Percentiles rank a stretch among this genome's conserved stretches.
Evolutionary conservation across 306 rosid genomes (phyloP).

Genomic region (Pueraria montana): DNA sequence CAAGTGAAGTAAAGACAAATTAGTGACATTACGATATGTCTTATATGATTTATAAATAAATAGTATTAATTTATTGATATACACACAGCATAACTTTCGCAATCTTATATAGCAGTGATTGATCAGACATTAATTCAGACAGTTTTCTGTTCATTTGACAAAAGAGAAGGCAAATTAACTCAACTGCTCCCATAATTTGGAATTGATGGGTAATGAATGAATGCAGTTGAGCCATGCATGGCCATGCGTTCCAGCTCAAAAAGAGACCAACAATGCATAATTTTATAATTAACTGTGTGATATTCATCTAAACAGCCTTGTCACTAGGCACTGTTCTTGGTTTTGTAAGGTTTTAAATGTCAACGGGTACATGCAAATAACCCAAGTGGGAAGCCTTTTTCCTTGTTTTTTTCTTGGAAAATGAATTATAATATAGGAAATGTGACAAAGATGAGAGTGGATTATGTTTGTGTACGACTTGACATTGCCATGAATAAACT

Average conservation of each 20-base stretch:
- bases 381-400: slow-evolving; percentile 47
- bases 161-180: slow-evolving; percentile 15
- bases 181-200: slow-evolving; percentile 48
- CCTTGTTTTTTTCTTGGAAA: slow-evolving; percentile 12
- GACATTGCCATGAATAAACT: neutral
- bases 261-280: slow-evolving; percentile 17
- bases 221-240: slow-evolving; percentile 42
- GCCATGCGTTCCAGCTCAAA: slow-evolving; percentile 60
- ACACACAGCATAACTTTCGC: slow-evolving; percentile 7
- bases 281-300: slow-evolving; percentile 27
- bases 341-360: slow-evolving; percentile 42
- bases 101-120: slow-evolving; percentile 27
- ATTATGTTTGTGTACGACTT: slow-evolving; percentile 18
- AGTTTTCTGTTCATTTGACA: slow-evolving; percentile 38
- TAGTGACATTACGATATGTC: slow-evolving; percentile 30
- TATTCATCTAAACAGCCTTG: slow-evolving; percentile 41
- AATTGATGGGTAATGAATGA: neutral
- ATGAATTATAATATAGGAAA: neutral
- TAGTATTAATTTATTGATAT: neutral
- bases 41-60: neutral
- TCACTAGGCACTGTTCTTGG: slow-evolving; percentile 49
- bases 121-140: slow-evolving; percentile 39
- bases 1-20: slow-evolving; percentile 40
- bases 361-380: slow-evolving; percentile 32
- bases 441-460: neutral